Base-by-base conservation (phyloP, 2,329 filamentous ascomycete genomes). In the Penicillium sp. region DNA sequence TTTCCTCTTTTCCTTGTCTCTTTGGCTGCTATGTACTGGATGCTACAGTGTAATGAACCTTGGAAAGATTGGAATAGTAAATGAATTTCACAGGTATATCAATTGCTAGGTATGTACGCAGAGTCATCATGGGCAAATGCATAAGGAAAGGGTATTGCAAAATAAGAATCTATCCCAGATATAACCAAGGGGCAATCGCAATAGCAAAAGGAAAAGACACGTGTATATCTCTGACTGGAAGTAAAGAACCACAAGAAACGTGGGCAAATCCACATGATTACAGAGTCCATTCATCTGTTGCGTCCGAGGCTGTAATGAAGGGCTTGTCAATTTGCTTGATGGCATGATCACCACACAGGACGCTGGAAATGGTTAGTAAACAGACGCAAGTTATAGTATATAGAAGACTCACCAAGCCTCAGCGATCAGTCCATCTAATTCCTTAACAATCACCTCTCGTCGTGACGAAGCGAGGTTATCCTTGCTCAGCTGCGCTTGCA, bases 321-420 rank as follows among this genome's bases (percentile, higher is more conserved):
- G 93, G 90, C 72, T 95, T 89, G 60, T 96, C 89, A 48, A 98
- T 88, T 61, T 87, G 81, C 73, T 90, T 94, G 63, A 98, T 95
- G 2, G 91, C 93, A 70, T 94, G 82, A 55, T 98, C 93, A 64
- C 89, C 90, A 69, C 93, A 98, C 16, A 98, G 74, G 44, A 97
- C 89, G 75, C 90, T 93, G 57, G 23, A 38, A 16, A 20, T 37
- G 32, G 58, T 65, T 61, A 65, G 52, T 32, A 48, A 9, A n/a
- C 16, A n/a, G 10, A 20, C 3, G 24, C 6, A 6, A 13, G 20
- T 22, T 2, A 7, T 6, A 9, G 31, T 24, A 51, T 13, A 37
- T 5, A 27, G 18, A 47, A 7, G 3, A 75, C 78, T 72, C 70
- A 94, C 88, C 90, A 98, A 64, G 87, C 84, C 49, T 86, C 86